Evolutionary conservation across 2,329 filamentous ascomycete genomes (phyloP).

Genomic region (Ophiostoma australiae): DNA sequence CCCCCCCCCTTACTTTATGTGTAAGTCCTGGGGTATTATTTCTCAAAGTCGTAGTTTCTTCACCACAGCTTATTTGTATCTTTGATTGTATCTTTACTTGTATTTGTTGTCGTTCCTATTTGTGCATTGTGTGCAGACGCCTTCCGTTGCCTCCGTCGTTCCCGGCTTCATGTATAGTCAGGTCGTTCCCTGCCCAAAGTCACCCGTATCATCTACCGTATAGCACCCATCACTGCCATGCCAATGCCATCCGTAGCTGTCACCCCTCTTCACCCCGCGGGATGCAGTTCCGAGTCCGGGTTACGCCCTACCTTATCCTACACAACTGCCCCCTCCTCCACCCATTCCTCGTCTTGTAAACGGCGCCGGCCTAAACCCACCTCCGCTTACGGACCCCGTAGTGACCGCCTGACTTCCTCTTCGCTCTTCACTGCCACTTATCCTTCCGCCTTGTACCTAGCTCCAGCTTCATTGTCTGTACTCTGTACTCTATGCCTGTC

Average conservation of each 20-base stretch:
- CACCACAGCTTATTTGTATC: not conserved
- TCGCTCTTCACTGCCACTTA: not conserved
- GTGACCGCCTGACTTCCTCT: slow-evolving; percentile 2
- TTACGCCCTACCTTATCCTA: not conserved
- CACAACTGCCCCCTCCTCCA: not conserved
- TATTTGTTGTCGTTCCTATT: not conserved
- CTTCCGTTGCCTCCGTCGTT: not conserved
- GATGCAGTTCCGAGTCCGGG: slow-evolving; percentile 1
- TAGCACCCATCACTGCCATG: not conserved
- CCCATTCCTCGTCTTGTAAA: slow-evolving; percentile 2
- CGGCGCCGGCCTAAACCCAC: not conserved
- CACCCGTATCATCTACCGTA: not conserved
- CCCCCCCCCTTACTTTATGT: not conserved
- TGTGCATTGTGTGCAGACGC: not conserved
- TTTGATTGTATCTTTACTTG: not conserved
- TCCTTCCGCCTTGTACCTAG: not conserved
- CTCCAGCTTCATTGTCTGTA: not conserved
- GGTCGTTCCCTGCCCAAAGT: not conserved
- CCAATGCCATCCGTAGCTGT: not conserved
- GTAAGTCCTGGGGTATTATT: not conserved
- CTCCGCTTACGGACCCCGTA: slow-evolving; percentile 8
- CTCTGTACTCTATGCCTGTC: not conserved
- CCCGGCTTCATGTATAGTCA: not conserved
- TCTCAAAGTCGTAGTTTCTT: not conserved
- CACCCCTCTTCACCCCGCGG: slow-evolving; percentile 10